Evolutionary conservation across 805 yeast genomes (phyloP).

Genomic region (Pichia eremophila): DNA sequence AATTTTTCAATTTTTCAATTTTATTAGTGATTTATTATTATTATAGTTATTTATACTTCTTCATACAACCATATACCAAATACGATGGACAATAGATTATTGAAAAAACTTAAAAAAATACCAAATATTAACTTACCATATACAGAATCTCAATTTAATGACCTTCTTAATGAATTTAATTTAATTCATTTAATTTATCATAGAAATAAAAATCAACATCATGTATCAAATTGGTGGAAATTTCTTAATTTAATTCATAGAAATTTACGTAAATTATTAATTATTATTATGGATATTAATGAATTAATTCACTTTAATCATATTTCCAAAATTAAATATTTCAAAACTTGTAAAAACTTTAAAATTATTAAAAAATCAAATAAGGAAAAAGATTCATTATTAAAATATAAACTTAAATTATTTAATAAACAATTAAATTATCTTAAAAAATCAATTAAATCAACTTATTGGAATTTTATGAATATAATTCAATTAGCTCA

Average conservation of each 20-base stretch:
- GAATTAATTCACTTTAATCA: constrained; percentile 9
- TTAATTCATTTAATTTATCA: constrained; percentile 57
- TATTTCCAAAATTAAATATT: constrained; percentile 8
- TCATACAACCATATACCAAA: too few relatives aligned
- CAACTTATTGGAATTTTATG: constrained; percentile 52
- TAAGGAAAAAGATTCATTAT: constrained; percentile 1
- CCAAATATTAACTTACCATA: neutral
- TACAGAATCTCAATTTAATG: neutral
- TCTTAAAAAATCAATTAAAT: constrained; percentile 30
- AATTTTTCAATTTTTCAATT: too few relatives aligned
- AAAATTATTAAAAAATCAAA: constrained; percentile 3
- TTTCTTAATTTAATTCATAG: constrained; percentile 57
- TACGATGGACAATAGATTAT: neutral
- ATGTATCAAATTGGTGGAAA: constrained; percentile 69
- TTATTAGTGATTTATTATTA: too few relatives aligned
- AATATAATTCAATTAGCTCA: constrained; percentile 68
- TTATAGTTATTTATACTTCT: too few relatives aligned
- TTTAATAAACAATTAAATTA: constrained; percentile 14
- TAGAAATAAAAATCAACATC: constrained; percentile 70
- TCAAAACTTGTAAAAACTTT: constrained; percentile 1
- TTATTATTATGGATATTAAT: constrained; percentile 20
- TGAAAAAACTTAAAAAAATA: neutral
- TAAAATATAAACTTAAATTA: neutral
- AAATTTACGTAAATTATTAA: constrained; percentile 33
- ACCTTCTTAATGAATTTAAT: constrained; percentile 39